Evolutionary conservation across 2,329 filamentous ascomycete genomes (phyloP).

Genomic region (Aspergillus brunneoviolaceus): DNA sequence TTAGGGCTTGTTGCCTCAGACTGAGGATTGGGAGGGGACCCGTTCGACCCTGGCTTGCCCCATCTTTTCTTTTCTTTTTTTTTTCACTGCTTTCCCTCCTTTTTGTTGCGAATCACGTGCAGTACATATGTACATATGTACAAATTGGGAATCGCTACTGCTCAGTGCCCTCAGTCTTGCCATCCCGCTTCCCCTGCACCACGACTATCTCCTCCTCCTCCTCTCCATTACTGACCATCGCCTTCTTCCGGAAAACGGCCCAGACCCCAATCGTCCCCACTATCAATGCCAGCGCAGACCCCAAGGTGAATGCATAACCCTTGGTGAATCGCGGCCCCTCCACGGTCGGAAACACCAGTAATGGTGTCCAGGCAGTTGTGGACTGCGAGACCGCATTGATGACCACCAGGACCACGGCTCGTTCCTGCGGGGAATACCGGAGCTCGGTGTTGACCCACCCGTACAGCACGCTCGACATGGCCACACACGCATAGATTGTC

Average conservation of each 20-base stretch:
- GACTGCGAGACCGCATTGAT: constrained; percentile 57
- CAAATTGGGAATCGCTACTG: no score
- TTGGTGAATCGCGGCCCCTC: constrained; percentile 46
- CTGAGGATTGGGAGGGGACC: no score
- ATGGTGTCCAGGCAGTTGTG: constrained; percentile 57
- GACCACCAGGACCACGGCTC: constrained; percentile 52
- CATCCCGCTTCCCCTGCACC: no score
- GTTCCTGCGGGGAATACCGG: constrained; percentile 40
- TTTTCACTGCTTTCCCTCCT: no score
- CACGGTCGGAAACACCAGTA: constrained; percentile 52
- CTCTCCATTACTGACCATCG: no score
- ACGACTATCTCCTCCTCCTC: no score
- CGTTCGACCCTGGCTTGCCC: no score
- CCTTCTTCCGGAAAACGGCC: constrained; percentile 14
- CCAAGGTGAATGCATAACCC: constrained; percentile 45
- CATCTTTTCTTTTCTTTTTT: no score
- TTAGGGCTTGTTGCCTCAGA: no score
- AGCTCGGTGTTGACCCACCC: constrained; percentile 57
- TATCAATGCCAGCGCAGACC: constrained; percentile 40
- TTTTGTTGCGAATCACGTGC: no score
- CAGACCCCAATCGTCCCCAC: constrained; percentile 25
- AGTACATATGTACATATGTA: no score
- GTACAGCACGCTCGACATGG: constrained; percentile 57
- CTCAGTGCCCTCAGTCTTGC: no score
- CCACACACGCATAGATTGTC: constrained; percentile 51